phyloP scores from a whole-genome alignment of 2,329 filamentous ascomycete genomes.

The Sordariomycetes sp. region DNA sequence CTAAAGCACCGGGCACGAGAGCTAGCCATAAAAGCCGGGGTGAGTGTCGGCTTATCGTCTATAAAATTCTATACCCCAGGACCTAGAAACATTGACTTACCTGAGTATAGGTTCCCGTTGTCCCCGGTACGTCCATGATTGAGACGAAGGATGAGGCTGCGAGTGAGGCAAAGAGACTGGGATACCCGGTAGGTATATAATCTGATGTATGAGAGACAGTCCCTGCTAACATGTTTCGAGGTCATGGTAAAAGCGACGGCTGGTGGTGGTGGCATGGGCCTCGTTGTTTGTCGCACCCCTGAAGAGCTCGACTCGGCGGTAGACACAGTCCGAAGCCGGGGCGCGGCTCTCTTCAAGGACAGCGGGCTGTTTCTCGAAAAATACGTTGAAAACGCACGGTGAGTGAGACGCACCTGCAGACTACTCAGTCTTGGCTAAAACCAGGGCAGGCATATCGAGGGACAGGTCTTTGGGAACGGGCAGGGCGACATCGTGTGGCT shows the following conservation, averaged over 20 bases:
- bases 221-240: conserved; percentile 12
- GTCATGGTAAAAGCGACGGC: conserved; percentile 31
- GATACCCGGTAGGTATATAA: conserved; percentile 19
- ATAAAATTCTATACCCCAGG: too few species aligned
- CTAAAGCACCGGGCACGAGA: too few species aligned
- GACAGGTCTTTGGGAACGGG: conserved; percentile 37
- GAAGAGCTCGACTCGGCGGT: conserved; percentile 9
- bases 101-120: conserved; percentile 15
- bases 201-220: too few species aligned
- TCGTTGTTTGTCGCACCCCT: conserved; percentile 15
- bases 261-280: conserved; percentile 29
- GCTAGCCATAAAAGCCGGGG: too few species aligned
- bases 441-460: conserved; percentile 37
- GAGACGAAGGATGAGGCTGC: conserved; percentile 19
- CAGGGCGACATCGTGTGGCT: conserved; percentile 25
- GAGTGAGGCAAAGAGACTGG: conserved; percentile 16
- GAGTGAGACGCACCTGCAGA: not conserved
- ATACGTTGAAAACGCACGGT: conserved; percentile 24
- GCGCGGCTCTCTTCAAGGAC: conserved; percentile 29
- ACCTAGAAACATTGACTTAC: too few species aligned
- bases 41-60: too few species aligned
- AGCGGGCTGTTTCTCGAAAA: conserved; percentile 29
- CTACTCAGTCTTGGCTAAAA: not conserved
- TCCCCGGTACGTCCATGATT: conserved; percentile 20
- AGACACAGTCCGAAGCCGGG: conserved; percentile 11